These are phyloP conservation scores for Penicillium thymicola DNA, from an alignment of 2,329 filamentous ascomycete species.

Conservation along the genomic window DNA sequence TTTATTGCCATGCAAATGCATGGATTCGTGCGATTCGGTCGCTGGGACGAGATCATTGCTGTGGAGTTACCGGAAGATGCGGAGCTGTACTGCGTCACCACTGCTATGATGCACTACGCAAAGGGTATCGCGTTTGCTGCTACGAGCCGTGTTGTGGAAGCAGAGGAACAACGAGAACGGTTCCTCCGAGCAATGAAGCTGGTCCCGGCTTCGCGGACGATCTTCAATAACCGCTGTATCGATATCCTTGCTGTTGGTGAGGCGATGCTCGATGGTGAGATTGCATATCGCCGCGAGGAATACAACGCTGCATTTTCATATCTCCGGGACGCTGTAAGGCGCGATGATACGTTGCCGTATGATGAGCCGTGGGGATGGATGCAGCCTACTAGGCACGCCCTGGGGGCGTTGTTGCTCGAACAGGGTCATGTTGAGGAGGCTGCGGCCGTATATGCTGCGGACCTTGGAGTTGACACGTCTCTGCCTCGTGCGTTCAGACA, in stretches of 20 bases:
- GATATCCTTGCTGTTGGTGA: conserved; percentile 62
- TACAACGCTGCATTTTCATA: conserved; percentile 58
- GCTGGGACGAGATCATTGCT: conserved; percentile 66
- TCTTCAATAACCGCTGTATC: conserved; percentile 66
- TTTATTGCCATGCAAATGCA: conserved; percentile 67
- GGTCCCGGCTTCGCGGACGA: conserved; percentile 59
- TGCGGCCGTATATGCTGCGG: conserved; percentile 56
- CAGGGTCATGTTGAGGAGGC: conserved; percentile 58
- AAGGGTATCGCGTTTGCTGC: conserved; percentile 66
- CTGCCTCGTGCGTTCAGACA: conserved; percentile 65
- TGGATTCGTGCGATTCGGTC: conserved; percentile 68
- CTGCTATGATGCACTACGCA: conserved; percentile 66
- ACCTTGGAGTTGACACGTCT: conserved; percentile 57
- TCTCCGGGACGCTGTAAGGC: conserved; percentile 56
- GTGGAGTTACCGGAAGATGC: conserved; percentile 56
- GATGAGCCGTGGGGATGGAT: conserved; percentile 80
- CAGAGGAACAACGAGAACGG: conserved; percentile 48
- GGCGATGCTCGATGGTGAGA: conserved; percentile 68
- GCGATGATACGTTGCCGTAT: conserved; percentile 64
- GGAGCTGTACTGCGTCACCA: conserved; percentile 65
- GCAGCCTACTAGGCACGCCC: conserved; percentile 69
- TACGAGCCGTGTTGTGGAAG: conserved; percentile 52
- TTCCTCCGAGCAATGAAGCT: conserved; percentile 52
- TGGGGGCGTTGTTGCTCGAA: conserved; percentile 66
- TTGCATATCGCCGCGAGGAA: conserved; percentile 64